Percentiles rank a stretch among this genome's conserved stretches.
Evolutionary conservation across 1,139 yeast genomes (phyloP).

Genomic region (Waltiozyma sp.): DNA sequence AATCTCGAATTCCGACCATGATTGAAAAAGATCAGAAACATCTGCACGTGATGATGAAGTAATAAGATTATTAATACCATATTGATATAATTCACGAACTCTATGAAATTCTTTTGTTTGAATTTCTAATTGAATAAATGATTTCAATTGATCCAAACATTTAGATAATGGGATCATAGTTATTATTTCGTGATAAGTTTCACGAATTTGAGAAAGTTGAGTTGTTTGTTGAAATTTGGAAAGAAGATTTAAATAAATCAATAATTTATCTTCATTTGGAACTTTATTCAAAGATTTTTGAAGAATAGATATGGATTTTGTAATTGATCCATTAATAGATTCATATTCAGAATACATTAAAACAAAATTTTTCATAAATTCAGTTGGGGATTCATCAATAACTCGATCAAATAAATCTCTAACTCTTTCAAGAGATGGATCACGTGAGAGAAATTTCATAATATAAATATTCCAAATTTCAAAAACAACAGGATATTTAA

Average conservation of each 20-base stretch:
- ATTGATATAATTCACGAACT: constrained; percentile 49
- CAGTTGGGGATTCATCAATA: constrained; percentile 36
- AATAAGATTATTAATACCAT: constrained; percentile 25
- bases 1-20: constrained; percentile 70
- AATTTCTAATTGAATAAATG: constrained; percentile 39
- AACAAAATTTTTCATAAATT: constrained; percentile 35
- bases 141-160: constrained; percentile 24
- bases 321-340: constrained; percentile 33
- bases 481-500: constrained; percentile 51
- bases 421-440: constrained; percentile 40
- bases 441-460: constrained; percentile 34
- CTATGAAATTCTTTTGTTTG: constrained; percentile 38
- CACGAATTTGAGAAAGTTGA: constrained; percentile 27
- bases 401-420: constrained; percentile 70
- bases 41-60: constrained; percentile 24
- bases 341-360: constrained; percentile 56
- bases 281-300: constrained; percentile 29
- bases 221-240: constrained; percentile 16
- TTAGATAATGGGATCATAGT: constrained; percentile 27
- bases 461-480: constrained; percentile 70
- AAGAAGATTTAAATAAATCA: constrained; percentile 11
- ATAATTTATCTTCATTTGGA: constrained; percentile 7
- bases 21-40: constrained; percentile 30
- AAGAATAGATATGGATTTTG: constrained; percentile 33
- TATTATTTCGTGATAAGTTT: constrained; percentile 33